Evolutionary conservation across 805 yeast species (phyloP).

Genomic region (Candida peoriensis): DNA sequence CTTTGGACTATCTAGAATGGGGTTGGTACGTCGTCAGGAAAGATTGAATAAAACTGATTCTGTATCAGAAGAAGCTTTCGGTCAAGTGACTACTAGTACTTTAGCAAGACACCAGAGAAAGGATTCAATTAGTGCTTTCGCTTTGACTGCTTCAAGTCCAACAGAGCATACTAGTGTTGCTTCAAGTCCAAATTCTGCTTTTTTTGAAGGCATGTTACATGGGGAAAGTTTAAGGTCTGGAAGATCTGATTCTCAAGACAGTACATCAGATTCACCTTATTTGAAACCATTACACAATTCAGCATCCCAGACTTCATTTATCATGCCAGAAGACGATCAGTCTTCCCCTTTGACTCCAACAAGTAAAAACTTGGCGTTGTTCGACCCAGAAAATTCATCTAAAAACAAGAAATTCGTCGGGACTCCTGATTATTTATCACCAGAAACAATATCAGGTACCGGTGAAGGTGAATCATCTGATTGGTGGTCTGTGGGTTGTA

Average conservation of each 20-base stretch:
- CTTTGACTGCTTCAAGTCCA: constrained; percentile 13
- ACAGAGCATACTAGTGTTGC: constrained; percentile 14
- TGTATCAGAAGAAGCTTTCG: constrained; percentile 19
- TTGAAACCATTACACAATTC: constrained; percentile 44
- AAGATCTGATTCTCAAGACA: constrained; percentile 16
- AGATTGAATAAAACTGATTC: constrained; percentile 11
- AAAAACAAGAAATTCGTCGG: constrained; percentile 77
- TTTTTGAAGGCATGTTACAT: constrained; percentile 21
- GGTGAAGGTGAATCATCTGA: constrained; percentile 82
- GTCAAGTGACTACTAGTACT: constrained; percentile 9
- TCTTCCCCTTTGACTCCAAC: constrained; percentile 6
- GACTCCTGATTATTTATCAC: constrained; percentile 96
- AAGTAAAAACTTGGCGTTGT: constrained; percentile 49
- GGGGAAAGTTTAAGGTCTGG: constrained; percentile 1
- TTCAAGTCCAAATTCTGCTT: constrained; percentile 25
- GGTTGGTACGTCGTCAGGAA: constrained; percentile 77
- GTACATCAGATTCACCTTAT: constrained; percentile 38
- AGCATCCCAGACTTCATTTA: constrained; percentile 54
- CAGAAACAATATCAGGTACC: constrained; percentile 85
- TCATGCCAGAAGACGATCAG: constrained; percentile 45
- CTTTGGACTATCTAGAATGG: constrained; percentile 89
- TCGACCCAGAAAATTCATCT: constrained; percentile 61
- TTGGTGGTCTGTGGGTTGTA: constrained; percentile 99
- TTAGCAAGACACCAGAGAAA: constrained; percentile 9
- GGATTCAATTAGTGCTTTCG: constrained; percentile 20